phyloP scores from a whole-genome alignment of 208 protist genomes.

The Trypanosoma avium region DNA sequence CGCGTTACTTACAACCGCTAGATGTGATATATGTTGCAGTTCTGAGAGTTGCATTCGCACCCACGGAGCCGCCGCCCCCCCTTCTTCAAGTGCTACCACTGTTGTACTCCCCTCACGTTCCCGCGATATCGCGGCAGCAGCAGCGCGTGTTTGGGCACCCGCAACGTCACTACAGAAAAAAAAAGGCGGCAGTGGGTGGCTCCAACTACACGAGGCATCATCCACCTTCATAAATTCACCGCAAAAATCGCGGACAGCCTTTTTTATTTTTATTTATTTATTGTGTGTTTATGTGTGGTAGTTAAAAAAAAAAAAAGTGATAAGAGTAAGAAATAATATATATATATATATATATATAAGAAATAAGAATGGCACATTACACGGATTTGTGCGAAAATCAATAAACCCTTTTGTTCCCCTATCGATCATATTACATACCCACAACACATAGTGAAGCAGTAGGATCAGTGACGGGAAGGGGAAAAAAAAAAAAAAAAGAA shows the following conservation, averaged over 20 bases:
- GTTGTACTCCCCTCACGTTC: background rate
- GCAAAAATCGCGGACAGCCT: too few species aligned
- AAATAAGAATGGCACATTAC: too few species aligned
- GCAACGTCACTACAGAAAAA: conserved; percentile 1
- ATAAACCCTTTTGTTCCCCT: too few species aligned
- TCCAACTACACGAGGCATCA: conserved; percentile 26
- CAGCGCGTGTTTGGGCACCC: conserved; percentile 5
- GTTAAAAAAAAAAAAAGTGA: too few species aligned
- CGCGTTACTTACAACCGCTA: conserved; percentile 32
- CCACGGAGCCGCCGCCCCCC: conserved; percentile 23
- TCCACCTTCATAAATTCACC: too few species aligned
- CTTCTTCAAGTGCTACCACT: background rate
- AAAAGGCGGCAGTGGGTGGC: background rate
- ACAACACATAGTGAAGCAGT: conserved; percentile 4
- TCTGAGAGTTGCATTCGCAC: conserved; percentile 4
- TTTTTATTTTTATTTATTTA: too few species aligned
- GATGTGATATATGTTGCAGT: conserved; percentile 9
- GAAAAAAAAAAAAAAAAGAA: conserved; percentile 13
- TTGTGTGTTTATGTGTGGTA: too few species aligned
- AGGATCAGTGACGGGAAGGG: background rate
- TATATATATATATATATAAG: too few species aligned
- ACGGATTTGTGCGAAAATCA: too few species aligned
- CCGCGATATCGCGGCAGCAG: conserved; percentile 3
- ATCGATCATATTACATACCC: too few species aligned
- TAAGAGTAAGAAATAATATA: too few species aligned